These are phyloP conservation scores for Alternaria longipes DNA, from an alignment of 2,329 filamentous ascomycete genomes.

Conservation along the genomic window DNA sequence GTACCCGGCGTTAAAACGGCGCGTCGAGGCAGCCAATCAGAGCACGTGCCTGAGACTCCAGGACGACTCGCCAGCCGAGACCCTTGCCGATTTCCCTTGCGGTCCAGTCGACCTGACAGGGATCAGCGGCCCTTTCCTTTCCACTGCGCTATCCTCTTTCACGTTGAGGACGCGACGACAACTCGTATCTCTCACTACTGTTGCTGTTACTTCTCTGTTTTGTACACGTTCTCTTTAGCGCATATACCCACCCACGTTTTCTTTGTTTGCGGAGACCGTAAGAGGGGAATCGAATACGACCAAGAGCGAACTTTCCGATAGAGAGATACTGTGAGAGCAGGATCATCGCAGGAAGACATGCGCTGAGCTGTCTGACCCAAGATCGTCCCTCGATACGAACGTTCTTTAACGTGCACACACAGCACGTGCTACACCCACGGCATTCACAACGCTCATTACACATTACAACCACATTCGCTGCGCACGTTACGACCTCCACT, in stretches of 20 bases:
- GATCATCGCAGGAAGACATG: not conserved
- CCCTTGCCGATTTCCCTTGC: not conserved
- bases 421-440: not conserved
- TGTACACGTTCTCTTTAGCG: slow-evolving; percentile 1
- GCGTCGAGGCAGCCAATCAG: slow-evolving; percentile 17
- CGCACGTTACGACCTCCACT: slow-evolving; percentile 14
- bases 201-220: not conserved
- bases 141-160: not conserved
- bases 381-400: not conserved
- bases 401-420: not conserved
- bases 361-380: slow-evolving; percentile 1
- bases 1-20: slow-evolving; percentile 23
- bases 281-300: not conserved
- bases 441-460: slow-evolving; percentile 4
- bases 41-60: slow-evolving; percentile 1
- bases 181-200: not conserved
- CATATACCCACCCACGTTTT: not conserved
- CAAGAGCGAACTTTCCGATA: not conserved
- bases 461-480: not conserved
- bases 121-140: slow-evolving; percentile 2
- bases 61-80: not conserved
- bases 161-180: not conserved
- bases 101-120: slow-evolving; percentile 10
- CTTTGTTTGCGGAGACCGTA: not conserved
- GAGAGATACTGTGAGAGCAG: not conserved